Base-by-base conservation (phyloP, 208 protist species). In the Kentomonas sorsogonicus region DNA sequence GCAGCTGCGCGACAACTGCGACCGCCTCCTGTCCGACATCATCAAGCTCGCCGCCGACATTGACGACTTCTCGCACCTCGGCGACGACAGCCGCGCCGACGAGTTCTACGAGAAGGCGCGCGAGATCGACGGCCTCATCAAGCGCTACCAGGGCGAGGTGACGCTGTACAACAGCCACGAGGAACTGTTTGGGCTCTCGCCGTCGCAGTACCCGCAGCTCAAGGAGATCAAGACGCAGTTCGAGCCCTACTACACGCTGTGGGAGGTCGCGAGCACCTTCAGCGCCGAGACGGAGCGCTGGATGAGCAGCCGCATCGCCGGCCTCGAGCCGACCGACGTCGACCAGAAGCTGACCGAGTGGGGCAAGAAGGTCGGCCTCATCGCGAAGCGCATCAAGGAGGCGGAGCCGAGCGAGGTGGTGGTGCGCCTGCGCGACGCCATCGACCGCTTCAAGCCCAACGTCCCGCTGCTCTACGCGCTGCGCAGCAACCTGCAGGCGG, bases 391-490 rank as follows among this genome's bases (percentile, higher is more conserved):
- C 53, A 90, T 96, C 26, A 94, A 91, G 63, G 86, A 94, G 63
- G 67, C 72, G 23, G 86, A 89, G 65, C 89, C 92, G 40, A 78
- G 55, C 26, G 74, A 76, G 47, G 86, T 97, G 30, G 75, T 83
- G 41, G 74, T 76, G 56, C 71, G 71, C 16, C 74, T 97, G 44
- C 77, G 82, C 10, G 80, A 88, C n/a, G 89, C 79, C 64, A 85
- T 98, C 34, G 94, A 97, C 22, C 62, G 71, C 20, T 98, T 98
- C 76, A 88, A 87, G 64, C 79, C 74, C 2, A 83, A 94, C 69
- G 77, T 98, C 43, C 96, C 97, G 4, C 77, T 98, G 0, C 77
- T 98, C 16, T 83, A 93, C 54, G 83, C 89, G 2, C 72, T 98
- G 36, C 85, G 92, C 51, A 96, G 90, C 58, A 96, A 97, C 58